Evolutionary conservation across 768 basidiomycete genomes (phyloP).

Genomic region (Phylloporus scabripes): DNA sequence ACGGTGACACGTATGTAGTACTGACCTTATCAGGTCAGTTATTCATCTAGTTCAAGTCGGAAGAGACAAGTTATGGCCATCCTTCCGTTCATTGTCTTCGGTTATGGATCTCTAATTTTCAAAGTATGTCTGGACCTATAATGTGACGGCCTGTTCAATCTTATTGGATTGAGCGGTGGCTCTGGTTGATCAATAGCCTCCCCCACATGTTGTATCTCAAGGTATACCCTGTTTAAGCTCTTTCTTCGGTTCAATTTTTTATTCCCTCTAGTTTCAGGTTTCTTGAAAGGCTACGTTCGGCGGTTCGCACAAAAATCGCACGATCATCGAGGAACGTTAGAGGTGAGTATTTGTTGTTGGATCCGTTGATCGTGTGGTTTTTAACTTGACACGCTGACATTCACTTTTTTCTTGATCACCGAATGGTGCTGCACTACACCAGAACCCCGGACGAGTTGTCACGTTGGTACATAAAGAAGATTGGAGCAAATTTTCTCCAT

Average conservation of each 20-base stretch:
- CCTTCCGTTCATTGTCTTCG: constrained; percentile 69
- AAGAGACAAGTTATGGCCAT: constrained; percentile 5
- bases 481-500: constrained; percentile 72
- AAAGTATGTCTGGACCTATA: constrained; percentile 41
- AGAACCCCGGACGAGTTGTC: constrained; percentile 86
- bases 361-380: neutral
- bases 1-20: neutral
- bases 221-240: constrained; percentile 35
- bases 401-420: neutral
- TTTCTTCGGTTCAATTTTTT: neutral
- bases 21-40: neutral
- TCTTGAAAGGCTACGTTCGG: constrained; percentile 84
- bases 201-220: constrained; percentile 68
- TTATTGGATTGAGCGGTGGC: neutral
- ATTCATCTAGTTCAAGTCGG: neutral
- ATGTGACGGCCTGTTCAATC: neutral
- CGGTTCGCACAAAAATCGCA: constrained; percentile 89
- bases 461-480: constrained; percentile 85
- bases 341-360: constrained; percentile 38
- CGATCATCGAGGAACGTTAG: constrained; percentile 88
- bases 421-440: neutral
- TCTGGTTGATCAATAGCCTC: constrained; percentile 49
- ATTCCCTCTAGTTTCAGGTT: constrained; percentile 58
- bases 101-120: constrained; percentile 91
- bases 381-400: neutral